Evolutionary conservation across 2,329 filamentous ascomycete species (phyloP), one percentile per base, ranked within the genome.

Genomic region (Claviceps arundinis): DNA sequence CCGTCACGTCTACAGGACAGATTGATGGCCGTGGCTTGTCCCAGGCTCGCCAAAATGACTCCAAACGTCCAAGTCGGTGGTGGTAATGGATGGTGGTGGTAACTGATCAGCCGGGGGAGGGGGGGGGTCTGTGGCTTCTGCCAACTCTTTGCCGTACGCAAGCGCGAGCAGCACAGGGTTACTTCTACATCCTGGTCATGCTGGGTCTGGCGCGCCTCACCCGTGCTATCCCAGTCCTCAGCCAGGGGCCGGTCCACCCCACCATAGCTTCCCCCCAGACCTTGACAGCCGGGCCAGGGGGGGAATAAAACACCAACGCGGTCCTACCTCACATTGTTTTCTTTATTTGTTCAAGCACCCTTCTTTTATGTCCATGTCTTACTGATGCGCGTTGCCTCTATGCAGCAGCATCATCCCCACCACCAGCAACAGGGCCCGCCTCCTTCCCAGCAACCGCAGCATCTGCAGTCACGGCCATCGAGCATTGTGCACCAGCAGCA

Each of bases 381-480:
- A 78, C 77, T 80, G 76, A 80, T 77, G 72, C 71, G 73, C 71
- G 68, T 77, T 69, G 73, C 74, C 71, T 76, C 72, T 74, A 77
- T 79, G 42, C 42, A 26, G 76, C 80, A 88, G 83, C 84, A 87
- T 78, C 84, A 86, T 74, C 77, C 81, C 72, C 82, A 85, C 74
- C 80, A 84, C 68, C 72, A 80, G 67, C 81, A 81, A 70, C 81
- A 86, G 75, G 84, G 83, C 78, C 81, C 83, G 70, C 79, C 81
- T 62, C 73, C 76, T 70, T 69, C 76, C 59, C 77, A 54, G n/a
- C 50, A 80, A 64, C 22, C 42, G 26, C 45, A 37, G 14, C 74
- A 85, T 59, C 84, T 86, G 60, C 82, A 86, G 66, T 77, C 82
- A 61, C 80, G 85, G 66, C 81, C 85, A 57, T 78, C 81, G 62